Evolutionary conservation across 441 rosid genomes (phyloP), one percentile per base, ranked within the genome.

Genomic region (Gossypium schwendimanii): DNA sequence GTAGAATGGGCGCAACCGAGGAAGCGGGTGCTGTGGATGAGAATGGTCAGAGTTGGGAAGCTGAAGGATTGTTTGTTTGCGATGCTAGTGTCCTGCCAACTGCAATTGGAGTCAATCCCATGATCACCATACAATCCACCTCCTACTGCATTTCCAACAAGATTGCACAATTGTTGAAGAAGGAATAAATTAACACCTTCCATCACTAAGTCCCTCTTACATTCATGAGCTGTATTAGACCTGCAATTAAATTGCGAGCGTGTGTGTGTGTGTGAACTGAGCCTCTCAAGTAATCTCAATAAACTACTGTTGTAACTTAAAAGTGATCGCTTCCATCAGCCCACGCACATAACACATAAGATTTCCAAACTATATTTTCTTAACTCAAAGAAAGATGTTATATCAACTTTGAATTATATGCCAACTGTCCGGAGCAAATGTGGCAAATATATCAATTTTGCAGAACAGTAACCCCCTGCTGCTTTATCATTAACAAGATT

Each of bases 41-140:
- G 69, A 80, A 85, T 52, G 94, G 97, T 33, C 86, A 92, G 73
- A 86, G 90, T 72, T 92, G 95, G 89, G 97, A 88, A 54, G 95
- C 89, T 0, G 71, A 88, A 64, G 79, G 84, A 47, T 80, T 91
- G 73, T 89, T 72, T 31, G 94, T 83, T 0, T 84, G 91, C 36
- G 96, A 91, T 57, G 90, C 77, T 7, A 91, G 97, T 41, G 86
- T 87, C 9, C 72, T 91, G 24, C 98, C 98, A 0, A 82, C 69
- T 59, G 93, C 97, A 11, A 73, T 87, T 15, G 97, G 98, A 6
- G 79, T 92, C 70, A 94, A 92, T 71, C 94, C 94, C 1, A 92
- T 92, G 98, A 78, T 90, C 64, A 94, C 98, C 49, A 77, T 89
- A 33, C 84, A 90, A 81, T 83, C 97, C 71, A 92, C 91, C 9